Conservation (phyloP, 2,329 filamentous ascomycete species). For the Colletotrichum horii region DNA sequence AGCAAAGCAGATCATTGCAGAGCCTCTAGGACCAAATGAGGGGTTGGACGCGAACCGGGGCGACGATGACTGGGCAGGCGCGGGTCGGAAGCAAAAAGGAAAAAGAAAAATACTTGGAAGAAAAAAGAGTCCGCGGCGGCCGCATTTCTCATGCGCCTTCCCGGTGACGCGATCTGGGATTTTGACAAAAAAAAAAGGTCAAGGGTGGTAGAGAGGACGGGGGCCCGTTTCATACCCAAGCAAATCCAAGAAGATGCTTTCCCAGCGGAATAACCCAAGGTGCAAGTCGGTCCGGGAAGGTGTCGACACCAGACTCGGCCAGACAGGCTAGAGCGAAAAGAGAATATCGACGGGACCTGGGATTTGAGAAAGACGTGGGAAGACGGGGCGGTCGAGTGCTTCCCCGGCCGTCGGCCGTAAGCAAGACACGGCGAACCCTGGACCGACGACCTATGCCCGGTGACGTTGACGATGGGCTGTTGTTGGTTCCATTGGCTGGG, state of each 20-base stretch:
- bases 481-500: neutral
- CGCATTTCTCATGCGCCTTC: neutral
- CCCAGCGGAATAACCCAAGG: neutral
- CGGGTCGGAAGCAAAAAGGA: neutral
- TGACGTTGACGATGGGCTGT: neutral
- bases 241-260: neutral
- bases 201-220: neutral
- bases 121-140: neutral
- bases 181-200: neutral
- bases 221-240: neutral
- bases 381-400: neutral
- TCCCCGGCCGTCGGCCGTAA: neutral
- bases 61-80: neutral
- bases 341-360: neutral
- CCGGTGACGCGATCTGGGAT: neutral
- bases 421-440: neutral
- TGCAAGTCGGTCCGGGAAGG: neutral
- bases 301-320: neutral
- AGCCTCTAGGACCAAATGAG: slow-evolving; percentile 11
- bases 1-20: slow-evolving; percentile 3
- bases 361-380: neutral
- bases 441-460: neutral
- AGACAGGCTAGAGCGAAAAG: neutral
- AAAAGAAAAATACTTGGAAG: neutral
- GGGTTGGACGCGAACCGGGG: neutral